Conservation (phyloP, 2,329 filamentous ascomycete species). For the Fusarium paranaense region DNA sequence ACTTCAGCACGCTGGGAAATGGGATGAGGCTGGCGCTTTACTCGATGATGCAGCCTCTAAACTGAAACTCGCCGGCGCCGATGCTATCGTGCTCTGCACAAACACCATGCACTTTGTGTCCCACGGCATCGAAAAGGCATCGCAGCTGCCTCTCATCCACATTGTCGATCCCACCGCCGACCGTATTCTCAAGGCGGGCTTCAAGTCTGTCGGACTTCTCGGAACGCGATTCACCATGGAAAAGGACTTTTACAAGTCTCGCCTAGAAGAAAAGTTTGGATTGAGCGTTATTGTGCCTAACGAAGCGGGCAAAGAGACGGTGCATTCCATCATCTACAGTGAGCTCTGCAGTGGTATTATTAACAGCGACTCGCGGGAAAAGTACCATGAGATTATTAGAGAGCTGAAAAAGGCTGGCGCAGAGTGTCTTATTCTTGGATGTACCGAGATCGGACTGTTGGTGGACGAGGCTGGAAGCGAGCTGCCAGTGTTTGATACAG, state of each 20-base stretch:
- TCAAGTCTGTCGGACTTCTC: constrained; percentile 28
- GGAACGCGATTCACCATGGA: constrained; percentile 44
- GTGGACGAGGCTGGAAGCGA: constrained; percentile 18
- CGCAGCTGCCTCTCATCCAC: constrained; percentile 37
- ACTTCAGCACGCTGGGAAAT: constrained; percentile 29
- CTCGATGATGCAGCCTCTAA: constrained; percentile 29
- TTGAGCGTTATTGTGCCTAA: constrained; percentile 23
- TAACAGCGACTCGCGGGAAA: constrained; percentile 15
- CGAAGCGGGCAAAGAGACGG: neutral
- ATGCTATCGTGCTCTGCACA: constrained; percentile 40
- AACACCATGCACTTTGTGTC: constrained; percentile 43
- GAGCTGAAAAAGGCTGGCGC: constrained; percentile 25
- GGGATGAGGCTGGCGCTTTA: constrained; percentile 26
- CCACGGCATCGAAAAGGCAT: constrained; percentile 13
- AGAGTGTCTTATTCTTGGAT: constrained; percentile 41
- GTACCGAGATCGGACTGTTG: constrained; percentile 42
- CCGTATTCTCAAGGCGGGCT: constrained; percentile 19
- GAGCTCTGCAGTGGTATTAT: constrained; percentile 41
- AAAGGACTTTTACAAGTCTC: constrained; percentile 37
- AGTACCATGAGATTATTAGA: constrained; percentile 20
- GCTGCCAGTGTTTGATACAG: constrained; percentile 40
- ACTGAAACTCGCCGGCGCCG: constrained; percentile 35
- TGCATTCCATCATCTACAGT: constrained; percentile 36
- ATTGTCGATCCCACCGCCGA: constrained; percentile 42
- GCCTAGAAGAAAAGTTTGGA: constrained; percentile 17